Evolutionary conservation across 208 protist species (phyloP).

Genomic region (Crithidia expoeki): DNA sequence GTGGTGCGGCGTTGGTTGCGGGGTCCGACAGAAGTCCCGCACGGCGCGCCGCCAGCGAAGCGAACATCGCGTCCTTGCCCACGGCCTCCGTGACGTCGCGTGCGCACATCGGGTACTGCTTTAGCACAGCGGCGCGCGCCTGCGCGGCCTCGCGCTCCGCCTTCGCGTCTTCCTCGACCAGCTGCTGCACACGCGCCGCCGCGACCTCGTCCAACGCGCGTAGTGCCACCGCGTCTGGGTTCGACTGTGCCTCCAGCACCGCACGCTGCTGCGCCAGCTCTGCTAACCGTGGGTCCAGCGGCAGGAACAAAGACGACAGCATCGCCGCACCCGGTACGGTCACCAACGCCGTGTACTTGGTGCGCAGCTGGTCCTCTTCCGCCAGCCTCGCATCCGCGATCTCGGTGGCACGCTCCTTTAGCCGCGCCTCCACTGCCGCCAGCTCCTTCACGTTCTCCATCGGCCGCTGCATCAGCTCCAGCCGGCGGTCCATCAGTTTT

Average conservation of each 20-base stretch:
- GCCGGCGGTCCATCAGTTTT: conserved; percentile 24
- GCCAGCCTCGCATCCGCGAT: conserved; percentile 32
- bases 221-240: conserved; percentile 4
- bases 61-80: conserved; percentile 43
- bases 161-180: conserved; percentile 30
- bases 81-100: conserved; percentile 54
- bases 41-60: conserved; percentile 28
- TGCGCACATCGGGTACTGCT: conserved; percentile 53
- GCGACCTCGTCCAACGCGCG: conserved; percentile 27
- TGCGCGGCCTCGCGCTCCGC: conserved; percentile 33
- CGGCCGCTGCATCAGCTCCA: conserved; percentile 39
- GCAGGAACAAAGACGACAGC: conserved; percentile 37
- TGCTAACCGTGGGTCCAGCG: conserved; percentile 34
- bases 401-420: conserved; percentile 28
- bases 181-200: conserved; percentile 25
- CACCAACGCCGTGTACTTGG: conserved; percentile 18
- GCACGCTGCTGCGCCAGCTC: conserved; percentile 27
- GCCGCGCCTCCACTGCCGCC: conserved; percentile 24
- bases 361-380: conserved; percentile 18
- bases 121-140: conserved; percentile 28
- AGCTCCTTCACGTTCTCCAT: conserved; percentile 26
- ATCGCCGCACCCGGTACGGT: conserved; percentile 11
- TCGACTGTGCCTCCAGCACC: conserved; percentile 10
- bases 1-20: conserved; percentile 10
- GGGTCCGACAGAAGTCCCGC: conserved; percentile 32